Evolutionary conservation across 2,329 filamentous ascomycete genomes (phyloP), one percentile per base, ranked within the genome.

Genomic region (Geoglossum cookeanum): DNA sequence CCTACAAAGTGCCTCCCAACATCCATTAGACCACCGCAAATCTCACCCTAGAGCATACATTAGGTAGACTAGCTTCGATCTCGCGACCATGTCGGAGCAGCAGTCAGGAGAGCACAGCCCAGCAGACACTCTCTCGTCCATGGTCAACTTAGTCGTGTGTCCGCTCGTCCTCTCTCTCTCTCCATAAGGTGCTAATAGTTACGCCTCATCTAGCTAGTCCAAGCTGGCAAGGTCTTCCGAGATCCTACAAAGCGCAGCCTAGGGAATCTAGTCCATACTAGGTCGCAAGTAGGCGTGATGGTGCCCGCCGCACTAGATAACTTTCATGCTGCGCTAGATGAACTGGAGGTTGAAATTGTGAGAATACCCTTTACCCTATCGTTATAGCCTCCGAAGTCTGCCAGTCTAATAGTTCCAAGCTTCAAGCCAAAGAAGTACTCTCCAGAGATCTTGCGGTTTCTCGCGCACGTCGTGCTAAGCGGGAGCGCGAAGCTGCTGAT

Each of bases 251-350:
- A 62, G 30, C 67, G 65, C 56, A 64, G 65, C 62, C 61, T 60
- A 15, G 63, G 62, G 27, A 60, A 63, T n/a, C 61, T 64, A 60
- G 66, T 64, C 55, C 65, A 60, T 57, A 61, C 60, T 35, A 69
- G 61, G 65, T 53, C 30, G 11, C 63, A 70, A 60, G 66, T 71
- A 55, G 67, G 66, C 57, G 61, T 65, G 33, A 59, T 64, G 13
- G 60, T 77, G 13, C 70, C 73, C 2, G 64, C 63, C 15, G 71
- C 72, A 32, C 65, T 68, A 15, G 66, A 68, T 37, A 66, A 69
- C 60, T 77, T 74, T 59, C 72, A 78, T 61, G 68, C 74, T 52
- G 70, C 72, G n/a, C 70, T 77, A n/a, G 74, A 78, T 64, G 67
- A 72, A 58, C 67, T 78, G 13, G 74, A 76, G 61, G 67, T 68